phyloP scores from a whole-genome alignment of 2,329 filamentous ascomycete species.

The Claviceps sp. region DNA sequence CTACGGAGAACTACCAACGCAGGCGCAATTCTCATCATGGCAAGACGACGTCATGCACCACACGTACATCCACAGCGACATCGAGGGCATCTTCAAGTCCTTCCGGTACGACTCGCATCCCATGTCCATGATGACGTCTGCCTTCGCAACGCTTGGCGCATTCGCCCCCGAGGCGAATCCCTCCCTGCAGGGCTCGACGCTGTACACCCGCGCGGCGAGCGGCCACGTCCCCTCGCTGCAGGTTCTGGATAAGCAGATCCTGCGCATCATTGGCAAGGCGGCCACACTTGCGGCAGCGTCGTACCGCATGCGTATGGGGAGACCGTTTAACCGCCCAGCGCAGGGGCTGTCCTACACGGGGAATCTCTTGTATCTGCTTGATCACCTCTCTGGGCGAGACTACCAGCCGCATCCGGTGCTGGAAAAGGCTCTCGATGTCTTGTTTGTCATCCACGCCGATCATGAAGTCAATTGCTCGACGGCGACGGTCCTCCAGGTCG shows the following conservation, averaged over 20 bases:
- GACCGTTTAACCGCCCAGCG: slow-evolving; percentile 35
- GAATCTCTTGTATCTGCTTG: slow-evolving; percentile 42
- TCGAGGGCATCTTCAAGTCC: slow-evolving; percentile 36
- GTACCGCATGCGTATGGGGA: slow-evolving; percentile 39
- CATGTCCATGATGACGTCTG: slow-evolving; percentile 37
- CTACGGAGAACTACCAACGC: slow-evolving; percentile 35
- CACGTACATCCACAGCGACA: slow-evolving; percentile 34
- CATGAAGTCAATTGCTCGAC: slow-evolving; percentile 47
- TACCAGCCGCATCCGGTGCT: slow-evolving; percentile 35
- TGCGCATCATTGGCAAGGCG: slow-evolving; percentile 37
- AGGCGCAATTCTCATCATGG: slow-evolving; percentile 27
- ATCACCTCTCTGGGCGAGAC: slow-evolving; percentile 33
- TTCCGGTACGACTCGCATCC: slow-evolving; percentile 39
- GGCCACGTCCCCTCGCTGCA: slow-evolving; percentile 27
- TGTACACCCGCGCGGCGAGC: slow-evolving; percentile 31
- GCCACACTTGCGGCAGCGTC: slow-evolving; percentile 36
- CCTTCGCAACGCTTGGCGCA: slow-evolving; percentile 35
- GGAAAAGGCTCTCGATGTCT: slow-evolving; percentile 35
- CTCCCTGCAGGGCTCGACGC: slow-evolving; percentile 33
- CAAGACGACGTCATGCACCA: slow-evolving; percentile 36
- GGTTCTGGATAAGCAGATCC: slow-evolving; percentile 37
- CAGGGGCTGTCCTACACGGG: slow-evolving; percentile 36
- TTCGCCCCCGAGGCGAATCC: slow-evolving; percentile 38
- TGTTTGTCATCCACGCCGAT: slow-evolving; percentile 44
- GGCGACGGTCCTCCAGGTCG: slow-evolving; percentile 41